A percentile compares a stretch with the other conserved stretches of the same genome.
phyloP scores from a whole-genome alignment of 805 yeast species.

The Torulaspora maleeae region DNA sequence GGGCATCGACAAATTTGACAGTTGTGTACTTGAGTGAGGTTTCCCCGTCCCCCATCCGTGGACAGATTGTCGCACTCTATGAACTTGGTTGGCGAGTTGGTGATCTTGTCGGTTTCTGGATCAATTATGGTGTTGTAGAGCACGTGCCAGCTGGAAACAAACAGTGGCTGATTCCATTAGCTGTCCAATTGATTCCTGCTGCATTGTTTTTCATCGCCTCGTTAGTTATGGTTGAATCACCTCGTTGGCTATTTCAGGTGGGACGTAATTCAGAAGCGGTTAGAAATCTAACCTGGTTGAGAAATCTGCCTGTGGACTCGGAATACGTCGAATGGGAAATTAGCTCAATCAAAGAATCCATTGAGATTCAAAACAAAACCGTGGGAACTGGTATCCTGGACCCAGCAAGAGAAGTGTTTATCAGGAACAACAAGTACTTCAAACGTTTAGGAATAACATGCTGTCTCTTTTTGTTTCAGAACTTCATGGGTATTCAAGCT shows the following conservation, averaged over 20 bases:
- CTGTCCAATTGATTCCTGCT: conserved; percentile 45
- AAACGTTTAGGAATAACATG: conserved; percentile 39
- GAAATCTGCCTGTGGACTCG: conserved; percentile 38
- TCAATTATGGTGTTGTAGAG: conserved; percentile 43
- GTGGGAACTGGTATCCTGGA: conserved; percentile 40
- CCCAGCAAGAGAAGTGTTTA: conserved; percentile 38
- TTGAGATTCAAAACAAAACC: conserved; percentile 22
- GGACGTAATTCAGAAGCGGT: conserved; percentile 37
- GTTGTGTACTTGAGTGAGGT: conserved; percentile 47
- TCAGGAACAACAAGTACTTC: conserved; percentile 28
- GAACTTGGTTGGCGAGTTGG: conserved; percentile 50
- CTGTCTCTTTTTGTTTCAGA: conserved; percentile 41
- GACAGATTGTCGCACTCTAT: conserved; percentile 43
- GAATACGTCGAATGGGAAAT: conserved; percentile 42
- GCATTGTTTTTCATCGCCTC: conserved; percentile 41
- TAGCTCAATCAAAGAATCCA: conserved; percentile 28
- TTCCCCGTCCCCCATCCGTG: conserved; percentile 44
- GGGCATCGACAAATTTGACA: conserved; percentile 46
- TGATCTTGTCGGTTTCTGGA: conserved; percentile 47
- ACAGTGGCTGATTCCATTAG: conserved; percentile 49
- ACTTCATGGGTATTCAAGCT: conserved; percentile 47
- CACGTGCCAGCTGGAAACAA: conserved; percentile 31
- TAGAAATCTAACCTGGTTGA: conserved; percentile 37
- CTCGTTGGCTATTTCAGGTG: conserved; percentile 40
- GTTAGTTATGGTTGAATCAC: conserved; percentile 43